Evolutionary conservation across 441 rosid genomes (phyloP), one percentile per base, ranked within the genome.

Genomic region (Adansonia gregorii): DNA sequence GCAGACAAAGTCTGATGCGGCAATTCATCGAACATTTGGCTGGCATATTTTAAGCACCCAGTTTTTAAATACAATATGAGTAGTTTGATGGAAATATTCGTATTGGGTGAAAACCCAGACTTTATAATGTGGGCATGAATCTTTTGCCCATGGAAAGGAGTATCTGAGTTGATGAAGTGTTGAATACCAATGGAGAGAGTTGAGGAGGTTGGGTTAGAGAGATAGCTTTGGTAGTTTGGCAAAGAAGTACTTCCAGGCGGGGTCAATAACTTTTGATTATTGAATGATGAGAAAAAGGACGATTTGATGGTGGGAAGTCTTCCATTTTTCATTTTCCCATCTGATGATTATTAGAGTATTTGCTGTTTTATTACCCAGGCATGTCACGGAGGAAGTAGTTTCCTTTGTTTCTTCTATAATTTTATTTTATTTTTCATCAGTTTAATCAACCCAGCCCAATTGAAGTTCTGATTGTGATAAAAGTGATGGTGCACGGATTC

Each of bases 1-100:
- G 98, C 97, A 0, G 95, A 91, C 39, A 94, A 80, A 76, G 98
- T 92, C 68, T 83, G 87, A 0, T 49, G 89, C 3, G 91, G 90
- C 86, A 92, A 76, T 83, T 90, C 93, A 67, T 92, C 98, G 78
- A 94, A 93, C 94, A 90, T 12, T 66, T 90, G 87, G 77, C 88
- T 88, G 45, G 95, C 98, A 72, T 84, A 87, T 24, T 76, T 79
- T 63, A 93, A 15, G 75, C 86, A 86, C 0, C 94, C 89, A 27
- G 88, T 79, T 81, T 92, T 94, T 51, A 90, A 0, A 4, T 91
- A 68, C 0, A 93, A 58, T 1, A 92, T 88, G 5, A 92, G 88
- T 43, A 94, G 88, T 78, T 94, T 93, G 79, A 94, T 94, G 46
- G 86, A 83, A 66, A 93, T 63, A 73, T 89, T 94, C 0, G 85